phyloP scores from a whole-genome alignment of 2,329 filamentous ascomycete species.

The Aspergillus sp. region DNA sequence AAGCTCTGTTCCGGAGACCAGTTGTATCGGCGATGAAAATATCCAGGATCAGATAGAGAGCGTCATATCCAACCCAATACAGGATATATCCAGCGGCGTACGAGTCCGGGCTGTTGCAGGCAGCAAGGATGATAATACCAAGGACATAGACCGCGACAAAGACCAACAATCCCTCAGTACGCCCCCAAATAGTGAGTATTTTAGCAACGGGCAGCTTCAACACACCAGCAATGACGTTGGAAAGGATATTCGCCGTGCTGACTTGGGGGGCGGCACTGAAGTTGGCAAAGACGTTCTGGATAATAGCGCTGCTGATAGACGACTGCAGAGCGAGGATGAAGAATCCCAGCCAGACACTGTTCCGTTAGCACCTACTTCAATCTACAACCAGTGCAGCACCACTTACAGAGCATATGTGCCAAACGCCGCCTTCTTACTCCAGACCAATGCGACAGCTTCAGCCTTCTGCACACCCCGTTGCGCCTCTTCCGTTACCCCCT shows the following conservation, averaged over 20 bases:
- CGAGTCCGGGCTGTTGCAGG: slow-evolving; percentile 58
- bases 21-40: slow-evolving; percentile 66
- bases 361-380: slow-evolving; percentile 28
- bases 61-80: slow-evolving; percentile 59
- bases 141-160: slow-evolving; percentile 49
- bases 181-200: slow-evolving; percentile 62
- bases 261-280: slow-evolving; percentile 53
- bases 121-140: slow-evolving; percentile 61
- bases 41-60: slow-evolving; percentile 55
- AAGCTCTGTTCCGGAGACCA: slow-evolving; percentile 57
- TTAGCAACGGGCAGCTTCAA: slow-evolving; percentile 64
- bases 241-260: slow-evolving; percentile 55
- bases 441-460: slow-evolving; percentile 47
- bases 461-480: slow-evolving; percentile 42
- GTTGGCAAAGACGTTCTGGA: slow-evolving; percentile 52
- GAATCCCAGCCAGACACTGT: slow-evolving; percentile 42
- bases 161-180: slow-evolving; percentile 57
- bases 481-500: too few relatives aligned
- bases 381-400: neutral
- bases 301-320: slow-evolving; percentile 43
- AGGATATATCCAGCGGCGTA: slow-evolving; percentile 65
- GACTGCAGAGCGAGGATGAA: slow-evolving; percentile 48
- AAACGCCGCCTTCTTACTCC: slow-evolving; percentile 40
- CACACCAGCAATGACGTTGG: slow-evolving; percentile 57
- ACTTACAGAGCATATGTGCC: slow-evolving; percentile 32